A percentile compares a stretch with the other conserved stretches of the same genome.
Evolutionary conservation across 192 early-diverging fungal species (phyloP).

Genomic region (Linderina pennispora): DNA sequence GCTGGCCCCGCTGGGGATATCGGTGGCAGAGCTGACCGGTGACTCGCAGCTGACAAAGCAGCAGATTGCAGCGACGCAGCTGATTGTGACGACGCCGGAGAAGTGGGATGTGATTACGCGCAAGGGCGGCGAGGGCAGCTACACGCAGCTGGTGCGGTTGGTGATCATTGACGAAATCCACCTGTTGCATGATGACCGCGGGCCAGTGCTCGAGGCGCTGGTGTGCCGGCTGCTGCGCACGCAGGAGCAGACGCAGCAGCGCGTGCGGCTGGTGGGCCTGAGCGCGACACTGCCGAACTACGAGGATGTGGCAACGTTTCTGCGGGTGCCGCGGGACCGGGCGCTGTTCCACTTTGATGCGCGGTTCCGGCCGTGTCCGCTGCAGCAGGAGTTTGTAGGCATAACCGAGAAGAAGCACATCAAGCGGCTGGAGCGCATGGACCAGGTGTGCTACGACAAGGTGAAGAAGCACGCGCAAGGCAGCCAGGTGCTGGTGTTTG

Average conservation of each 20-base stretch:
- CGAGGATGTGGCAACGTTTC: conserved; percentile 88
- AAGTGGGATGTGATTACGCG: conserved; percentile 99
- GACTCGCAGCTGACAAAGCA: conserved; percentile 96
- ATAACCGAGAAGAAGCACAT: conserved; percentile 96
- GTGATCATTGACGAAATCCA: conserved; percentile 98
- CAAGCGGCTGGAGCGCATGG: conserved; percentile 90
- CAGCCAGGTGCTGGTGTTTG: conserved; percentile 92
- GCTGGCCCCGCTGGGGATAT: conserved; percentile 71
- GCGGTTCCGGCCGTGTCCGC: conserved; percentile 86
- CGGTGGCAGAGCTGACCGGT: conserved; percentile 94
- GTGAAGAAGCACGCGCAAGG: conserved; percentile 75
- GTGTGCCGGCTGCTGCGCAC: conserved; percentile 78
- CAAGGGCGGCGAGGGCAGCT: conserved; percentile 87
- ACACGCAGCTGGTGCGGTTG: conserved; percentile 82
- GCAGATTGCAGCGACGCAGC: conserved; percentile 92
- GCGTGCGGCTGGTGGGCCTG: conserved; percentile 87
- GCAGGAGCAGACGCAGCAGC: conserved; percentile 86
- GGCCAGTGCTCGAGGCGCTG: conserved; percentile 91
- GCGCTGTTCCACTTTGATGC: conserved; percentile 94
- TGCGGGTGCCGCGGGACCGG: conserved; percentile 73
- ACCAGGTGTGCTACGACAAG: conserved; percentile 96
- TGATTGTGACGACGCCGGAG: conserved; percentile 98
- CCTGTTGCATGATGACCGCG: conserved; percentile 94
- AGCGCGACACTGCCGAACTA: conserved; percentile 96
- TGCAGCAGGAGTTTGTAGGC: conserved; percentile 95